phyloP scores from a whole-genome alignment of 345 rosid species.

The sweet orange (Citrus sinensis) region DVS_A1.0 CM039167.1:25791501-25792000 shows the following conservation, averaged over 20 bases:
- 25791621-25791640: neutral
- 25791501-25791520: neutral
- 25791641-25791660: neutral
- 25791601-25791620: neutral
- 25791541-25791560: neutral
- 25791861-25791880: constrained; percentile 85
- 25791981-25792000: constrained; percentile 4
- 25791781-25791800: neutral
- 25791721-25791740: neutral
- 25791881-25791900: constrained; percentile 94
- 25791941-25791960: constrained; percentile 32
- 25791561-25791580: neutral
- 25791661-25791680: neutral
- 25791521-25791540: neutral
- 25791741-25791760: neutral
- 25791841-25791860: constrained; percentile 78
- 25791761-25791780: neutral
- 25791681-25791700: neutral
- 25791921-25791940: constrained; percentile 72
- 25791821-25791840: constrained; percentile 29
- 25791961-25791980: neutral
- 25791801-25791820: neutral
- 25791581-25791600: neutral
- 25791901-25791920: constrained; percentile 81
- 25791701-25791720: neutral